Conservation (phyloP, 192 early-diverging fungal genomes). For the Tieghemiomyces parasiticus region DNA sequence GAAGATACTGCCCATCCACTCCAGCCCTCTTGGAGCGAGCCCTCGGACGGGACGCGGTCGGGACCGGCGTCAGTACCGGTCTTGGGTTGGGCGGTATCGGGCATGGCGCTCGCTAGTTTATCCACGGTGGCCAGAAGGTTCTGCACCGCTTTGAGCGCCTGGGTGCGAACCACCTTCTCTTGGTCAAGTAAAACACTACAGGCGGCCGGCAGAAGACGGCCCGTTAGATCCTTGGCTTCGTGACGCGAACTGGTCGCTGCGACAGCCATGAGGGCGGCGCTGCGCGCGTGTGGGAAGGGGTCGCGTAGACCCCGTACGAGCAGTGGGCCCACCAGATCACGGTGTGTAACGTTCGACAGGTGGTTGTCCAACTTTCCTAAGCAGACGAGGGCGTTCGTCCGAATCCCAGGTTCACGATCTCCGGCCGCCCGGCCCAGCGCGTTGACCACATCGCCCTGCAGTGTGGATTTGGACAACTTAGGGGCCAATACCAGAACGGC, state of each 20-base stretch:
- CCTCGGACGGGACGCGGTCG: conserved; percentile 5
- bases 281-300: conserved; percentile 73
- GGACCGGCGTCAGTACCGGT: conserved; percentile 13
- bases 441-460: conserved; percentile 64
- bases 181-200: conserved; percentile 22
- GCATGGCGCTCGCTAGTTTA: conserved; percentile 52
- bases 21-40: conserved; percentile 44
- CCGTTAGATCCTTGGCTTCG: conserved; percentile 52
- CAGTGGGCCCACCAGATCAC: conserved; percentile 68
- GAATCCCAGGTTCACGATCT: conserved; percentile 88
- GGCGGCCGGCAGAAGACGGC: conserved; percentile 57
- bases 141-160: conserved; percentile 66
- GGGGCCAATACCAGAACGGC: conserved; percentile 59
- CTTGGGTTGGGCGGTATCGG: conserved; percentile 34
- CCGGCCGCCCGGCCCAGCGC: conserved; percentile 79
- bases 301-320: conserved; percentile 71
- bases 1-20: conserved; percentile 83
- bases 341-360: conserved; percentile 57
- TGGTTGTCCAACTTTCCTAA: conserved; percentile 79
- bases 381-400: conserved; percentile 92
- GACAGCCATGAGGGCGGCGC: conserved; percentile 67
- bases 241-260: conserved; percentile 55
- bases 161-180: conserved; percentile 51
- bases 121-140: conserved; percentile 51
- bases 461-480: conserved; percentile 30